Evolutionary conservation across 2,329 filamentous ascomycete genomes (phyloP), one percentile per base, ranked within the genome.

Genomic region (Penicillium corylophilum): DNA sequence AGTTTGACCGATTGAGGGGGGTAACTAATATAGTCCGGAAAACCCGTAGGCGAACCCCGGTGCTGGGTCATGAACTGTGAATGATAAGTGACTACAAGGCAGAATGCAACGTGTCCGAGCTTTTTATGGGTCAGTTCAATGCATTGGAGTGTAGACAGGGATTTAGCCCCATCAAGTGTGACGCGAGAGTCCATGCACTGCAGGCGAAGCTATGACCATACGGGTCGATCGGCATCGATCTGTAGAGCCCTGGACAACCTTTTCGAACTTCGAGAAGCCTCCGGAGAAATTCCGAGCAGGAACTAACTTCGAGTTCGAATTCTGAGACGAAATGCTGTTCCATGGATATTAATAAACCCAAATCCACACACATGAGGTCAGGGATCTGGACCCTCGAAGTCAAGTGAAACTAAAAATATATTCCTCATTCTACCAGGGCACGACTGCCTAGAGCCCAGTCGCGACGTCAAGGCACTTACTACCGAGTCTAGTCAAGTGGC

Each of bases 171-270:
- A 24, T 48, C 26, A 28, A 10, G 35, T 23, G 35, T 22, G 49
- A 53, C 36, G 45, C 23, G 40, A 39, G 39, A 39, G 39, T 26
- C 23, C 15, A 29, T 16, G 35, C 31, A 22, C 39, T 52, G 35
- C 38, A 52, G 20, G 29, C 44, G 15, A 51, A 63, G 50, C 51
- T 53, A 50, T 59, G 56, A 52, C 50, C 61, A 28, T 31, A 28
- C 33, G 39, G 42, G 50, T n/a, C 46, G 57, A 56, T 59, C 55
- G 43, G 20, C 31, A 53, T 29, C 23, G 38, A 23, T 38, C 48
- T 52, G 50, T 42, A 52, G 44, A 53, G 41, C 28, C 35, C 18
- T 20, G 35, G 8, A 36, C 10, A 36, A 36, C 6, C 5, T 7
- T 26, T 9, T n/a, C n/a, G n/a, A n/a, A 20, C n/a, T 56, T 59